phyloP scores from a whole-genome alignment of 352 stramenopile species.

The Globisporangium cylindrosporum region DNA sequence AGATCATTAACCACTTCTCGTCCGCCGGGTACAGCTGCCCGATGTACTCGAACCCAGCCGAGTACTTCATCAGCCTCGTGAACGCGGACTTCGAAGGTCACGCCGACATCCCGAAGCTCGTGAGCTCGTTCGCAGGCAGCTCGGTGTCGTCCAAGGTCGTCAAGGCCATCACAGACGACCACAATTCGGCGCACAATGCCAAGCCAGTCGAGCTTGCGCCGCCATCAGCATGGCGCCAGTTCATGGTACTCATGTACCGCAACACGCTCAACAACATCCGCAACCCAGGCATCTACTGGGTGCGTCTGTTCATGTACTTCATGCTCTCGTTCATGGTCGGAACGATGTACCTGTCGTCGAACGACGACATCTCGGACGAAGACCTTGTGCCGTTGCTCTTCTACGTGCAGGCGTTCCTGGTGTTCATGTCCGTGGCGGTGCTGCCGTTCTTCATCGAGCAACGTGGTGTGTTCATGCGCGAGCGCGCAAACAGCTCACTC shows the following conservation, averaged over 20 bases:
- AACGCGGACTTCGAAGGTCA: constrained; percentile 57
- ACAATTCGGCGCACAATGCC: constrained; percentile 22
- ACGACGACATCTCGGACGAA: constrained; percentile 27
- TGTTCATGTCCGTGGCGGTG: constrained; percentile 89
- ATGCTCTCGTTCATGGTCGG: constrained; percentile 74
- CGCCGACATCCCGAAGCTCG: constrained; percentile 31
- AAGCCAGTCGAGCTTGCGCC: constrained; percentile 33
- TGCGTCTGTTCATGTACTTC: constrained; percentile 83
- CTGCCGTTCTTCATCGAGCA: constrained; percentile 85
- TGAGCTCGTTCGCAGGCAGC: constrained; percentile 26
- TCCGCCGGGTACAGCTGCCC: constrained; percentile 50
- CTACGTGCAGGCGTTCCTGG: constrained; percentile 88
- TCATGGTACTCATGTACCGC: constrained; percentile 51
- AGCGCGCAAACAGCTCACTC: constrained; percentile 76
- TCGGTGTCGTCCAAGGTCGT: constrained; percentile 6
- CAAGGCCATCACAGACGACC: constrained; percentile 27
- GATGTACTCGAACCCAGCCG: constrained; percentile 66
- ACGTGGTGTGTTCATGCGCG: constrained; percentile 78
- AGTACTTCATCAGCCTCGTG: constrained; percentile 63
- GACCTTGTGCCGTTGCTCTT: constrained; percentile 74
- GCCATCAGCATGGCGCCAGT: constrained; percentile 50
- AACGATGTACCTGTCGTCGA: constrained; percentile 66
- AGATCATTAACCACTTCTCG: constrained; percentile 45
- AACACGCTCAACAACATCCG: constrained; percentile 64
- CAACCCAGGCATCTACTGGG: constrained; percentile 72